These are phyloP conservation scores for Quercus phellos DNA, from an alignment of 331 rosid species.

Conservation along the genomic window DNA sequence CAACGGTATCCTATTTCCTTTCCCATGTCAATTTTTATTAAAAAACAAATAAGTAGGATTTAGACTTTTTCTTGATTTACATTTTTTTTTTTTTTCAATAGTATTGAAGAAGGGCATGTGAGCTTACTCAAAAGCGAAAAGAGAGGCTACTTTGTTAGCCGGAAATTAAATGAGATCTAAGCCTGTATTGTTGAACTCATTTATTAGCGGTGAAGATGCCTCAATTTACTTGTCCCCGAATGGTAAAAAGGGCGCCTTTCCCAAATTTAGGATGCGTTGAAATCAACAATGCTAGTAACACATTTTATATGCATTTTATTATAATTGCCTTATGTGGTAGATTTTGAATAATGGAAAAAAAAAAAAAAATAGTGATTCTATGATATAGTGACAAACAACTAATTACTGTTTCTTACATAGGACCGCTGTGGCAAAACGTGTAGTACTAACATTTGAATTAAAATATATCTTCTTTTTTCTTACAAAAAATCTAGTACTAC, in stretches of 20 bases:
- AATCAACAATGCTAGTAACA: no score
- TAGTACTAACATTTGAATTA: no score
- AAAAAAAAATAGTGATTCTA: no score
- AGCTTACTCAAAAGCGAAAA: slow-evolving; percentile 15
- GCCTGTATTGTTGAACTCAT: slow-evolving; percentile 36
- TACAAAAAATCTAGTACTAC: no score
- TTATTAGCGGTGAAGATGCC: slow-evolving; percentile 30
- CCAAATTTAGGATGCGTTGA: neutral
- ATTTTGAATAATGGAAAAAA: no score
- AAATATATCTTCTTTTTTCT: no score
- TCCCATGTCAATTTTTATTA: no score
- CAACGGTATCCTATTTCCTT: no score
- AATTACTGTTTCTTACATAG: accelerated
- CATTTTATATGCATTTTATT: no score
- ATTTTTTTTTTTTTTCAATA: neutral
- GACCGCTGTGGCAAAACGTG: no score
- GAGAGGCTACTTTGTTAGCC: slow-evolving; percentile 14
- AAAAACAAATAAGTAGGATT: neutral
- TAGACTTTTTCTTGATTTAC: neutral
- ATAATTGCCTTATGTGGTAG: no score
- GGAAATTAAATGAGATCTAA: slow-evolving; percentile 40
- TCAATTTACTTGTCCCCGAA: slow-evolving; percentile 23
- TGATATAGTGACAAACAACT: no score
- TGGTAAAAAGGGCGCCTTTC: slow-evolving; percentile 24
- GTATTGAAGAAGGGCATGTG: slow-evolving; percentile 21